A percentile compares a stretch with the other conserved stretches of the same genome.
Evolutionary conservation across 2,329 filamentous ascomycete genomes (phyloP).

Genomic region (Proliferodiscus dingleyae): DNA sequence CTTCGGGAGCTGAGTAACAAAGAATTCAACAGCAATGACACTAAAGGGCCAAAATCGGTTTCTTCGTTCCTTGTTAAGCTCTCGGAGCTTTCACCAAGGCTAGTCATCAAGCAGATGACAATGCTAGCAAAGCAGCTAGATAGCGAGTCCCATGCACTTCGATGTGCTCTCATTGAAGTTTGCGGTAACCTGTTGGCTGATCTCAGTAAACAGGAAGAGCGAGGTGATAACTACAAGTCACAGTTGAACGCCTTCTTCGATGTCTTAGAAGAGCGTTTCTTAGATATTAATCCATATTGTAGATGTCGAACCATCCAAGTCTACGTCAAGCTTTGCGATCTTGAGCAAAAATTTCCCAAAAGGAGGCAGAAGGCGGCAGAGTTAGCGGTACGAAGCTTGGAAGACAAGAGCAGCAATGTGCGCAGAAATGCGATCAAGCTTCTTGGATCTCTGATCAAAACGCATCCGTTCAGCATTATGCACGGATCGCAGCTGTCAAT

Average conservation of each 20-base stretch:
- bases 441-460: conserved; percentile 80
- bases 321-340: conserved; percentile 82
- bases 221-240: conserved; percentile 86
- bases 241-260: conserved; percentile 98
- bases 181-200: conserved; percentile 93
- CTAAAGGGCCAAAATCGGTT: conserved; percentile 90
- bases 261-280: conserved; percentile 89
- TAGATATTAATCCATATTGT: conserved; percentile 96
- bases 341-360: conserved; percentile 96
- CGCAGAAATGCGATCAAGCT: conserved; percentile 92
- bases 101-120: conserved; percentile 97
- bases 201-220: conserved; percentile 85
- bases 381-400: conserved; percentile 79
- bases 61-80: conserved; percentile 90
- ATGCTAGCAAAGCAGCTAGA: conserved; percentile 91
- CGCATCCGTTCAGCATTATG: conserved; percentile 88
- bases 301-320: conserved; percentile 89
- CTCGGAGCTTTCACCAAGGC: conserved; percentile 82
- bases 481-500: conserved; percentile 81
- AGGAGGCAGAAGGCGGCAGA: conserved; percentile 82
- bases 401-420: conserved; percentile 98
- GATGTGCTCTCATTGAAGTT: conserved; percentile 92
- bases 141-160: conserved; percentile 93
- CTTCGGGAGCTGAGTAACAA: conserved; percentile 93
- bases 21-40: conserved; percentile 96